Evolutionary conservation across 2,329 filamentous ascomycete genomes (phyloP), one percentile per base, ranked within the genome.

Genomic region (Epichloe sylvatica): DNA sequence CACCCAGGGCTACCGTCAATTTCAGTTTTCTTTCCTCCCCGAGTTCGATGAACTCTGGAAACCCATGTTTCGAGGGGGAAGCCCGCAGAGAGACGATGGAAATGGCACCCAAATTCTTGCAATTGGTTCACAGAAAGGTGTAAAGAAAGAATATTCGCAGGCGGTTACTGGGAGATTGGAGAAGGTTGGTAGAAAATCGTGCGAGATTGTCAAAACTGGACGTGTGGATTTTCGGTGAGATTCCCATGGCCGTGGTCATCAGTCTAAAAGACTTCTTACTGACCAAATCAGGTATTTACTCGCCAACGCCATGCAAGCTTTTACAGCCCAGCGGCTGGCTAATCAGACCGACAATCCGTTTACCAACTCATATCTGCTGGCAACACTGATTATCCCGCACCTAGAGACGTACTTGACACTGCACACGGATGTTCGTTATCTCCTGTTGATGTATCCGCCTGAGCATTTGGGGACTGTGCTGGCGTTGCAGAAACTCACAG

Each of bases 171-270:
- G 70, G 0, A 72, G 73, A 49, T 59, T 83, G 11, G 78, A 81
- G 55, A 73, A 70, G 49, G 63, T 81, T 4, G 78, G 77, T 0
- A 67, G 62, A 6, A 75, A 75, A 51, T 62, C 69, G 0, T 71
- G 65, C 45, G 74, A 75, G 1, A 57, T 69, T 9, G 74, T 69
- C 17, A 71, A 74, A 38, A 78, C 73, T 51, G 77, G 75, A 15
- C 71, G 73, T 37, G 60, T 83, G n/a, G 76, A 82, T 57, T 66
- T 83, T 33, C 71, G 76, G 76, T 80, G 66, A 52, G 68, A n/a
- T 13, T 9, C 21, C 21, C 17, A 15, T 45, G 19, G 21, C 35
- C 5, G 15, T 38, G 9, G 4, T n/a, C 34, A 35, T 13, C 3
- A 9, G n/a, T 12, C 5, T 7, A 6, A 35, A 19, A 36, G 4